Base-by-base conservation (phyloP, 2,329 filamentous ascomycete genomes). In the Diaporthe destruens region DNA sequence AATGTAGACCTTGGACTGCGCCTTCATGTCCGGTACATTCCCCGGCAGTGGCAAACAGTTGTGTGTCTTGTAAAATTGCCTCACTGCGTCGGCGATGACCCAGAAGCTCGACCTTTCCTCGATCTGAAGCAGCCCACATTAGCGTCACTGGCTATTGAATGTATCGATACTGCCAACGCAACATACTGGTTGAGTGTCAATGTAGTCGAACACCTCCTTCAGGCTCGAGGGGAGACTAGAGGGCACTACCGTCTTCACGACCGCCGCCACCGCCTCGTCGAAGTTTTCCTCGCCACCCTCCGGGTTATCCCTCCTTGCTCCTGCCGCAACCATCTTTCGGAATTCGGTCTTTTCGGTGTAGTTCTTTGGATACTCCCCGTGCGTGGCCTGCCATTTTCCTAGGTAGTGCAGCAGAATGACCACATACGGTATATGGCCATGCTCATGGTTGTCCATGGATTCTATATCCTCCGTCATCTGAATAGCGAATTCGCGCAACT, bases 201-300 rank as follows among this genome's bases (percentile, higher is more conserved):
- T 81, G 78, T 95, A 91, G 49, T 92, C 88, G 79, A 99, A 96
- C 11, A 98, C 91, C 75, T 96, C 91, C 75, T 88, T 90, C 53
- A 97, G 87, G 3, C 91, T 89, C 56, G 89, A 89, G 53, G 92
- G 91, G 25, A 97, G 81, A 34, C 88, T 88, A 57, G 92, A 90
- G 23, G 87, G 84, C 55, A 92, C 91, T 42, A 99, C 85, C n/a
- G 93, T 93, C 82, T 97, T 97, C 78, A 98, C 86, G 0, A 98
- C 95, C 6, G 95, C 94, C 18, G 90, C 91, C 57, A 92, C 91
- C 5, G 96, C 97, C 82, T 99, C 96, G 74, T 98, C 94, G 79
- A 95, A 99, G 81, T 99, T 99, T 84, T 99, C 96, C 80, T 99
- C 96, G 71, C 93, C 94, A 57, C 95, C 95, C 80, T 97, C 95